These are phyloP conservation scores for Penicillium desertorum DNA, from an alignment of 495 filamentous ascomycete species.

Conservation along the genomic window DNA sequence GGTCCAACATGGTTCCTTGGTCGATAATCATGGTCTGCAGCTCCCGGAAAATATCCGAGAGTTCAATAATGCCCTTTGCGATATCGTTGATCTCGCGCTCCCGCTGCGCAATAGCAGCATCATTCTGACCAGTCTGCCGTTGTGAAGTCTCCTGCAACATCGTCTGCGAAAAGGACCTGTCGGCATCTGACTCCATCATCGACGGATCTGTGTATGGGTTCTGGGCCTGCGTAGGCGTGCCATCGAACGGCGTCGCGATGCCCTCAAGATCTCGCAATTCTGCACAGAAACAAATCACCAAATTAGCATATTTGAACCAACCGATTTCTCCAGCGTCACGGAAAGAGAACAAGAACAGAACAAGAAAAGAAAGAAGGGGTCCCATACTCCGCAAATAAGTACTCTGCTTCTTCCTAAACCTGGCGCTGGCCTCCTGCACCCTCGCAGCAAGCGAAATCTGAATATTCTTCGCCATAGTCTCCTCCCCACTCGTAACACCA, in stretches of 20 bases:
- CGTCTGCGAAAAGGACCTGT: constrained; percentile 87
- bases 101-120: constrained; percentile 82
- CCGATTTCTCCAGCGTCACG: neutral
- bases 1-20: constrained; percentile 95
- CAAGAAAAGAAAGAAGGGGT: neutral
- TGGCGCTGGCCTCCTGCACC: constrained; percentile 89
- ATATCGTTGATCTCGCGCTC: constrained; percentile 98
- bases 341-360: neutral
- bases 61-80: constrained; percentile 94
- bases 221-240: constrained; percentile 62
- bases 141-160: constrained; percentile 75
- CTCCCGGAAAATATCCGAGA: constrained; percentile 94
- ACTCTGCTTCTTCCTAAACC: constrained; percentile 94
- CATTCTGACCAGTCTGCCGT: constrained; percentile 70
- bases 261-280: constrained; percentile 81
- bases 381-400: constrained; percentile 86
- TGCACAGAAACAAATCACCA: constrained; percentile 32
- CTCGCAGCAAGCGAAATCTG: constrained; percentile 83
- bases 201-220: constrained; percentile 76
- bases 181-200: constrained; percentile 83
- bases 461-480: constrained; percentile 94
- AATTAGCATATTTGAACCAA: constrained; percentile 13
- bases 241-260: constrained; percentile 59
- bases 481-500: constrained; percentile 72
- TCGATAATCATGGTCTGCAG: constrained; percentile 97